These are phyloP conservation scores for Viridothelium virens DNA, from an alignment of 495 filamentous ascomycete genomes.

Conservation along the genomic window DNA sequence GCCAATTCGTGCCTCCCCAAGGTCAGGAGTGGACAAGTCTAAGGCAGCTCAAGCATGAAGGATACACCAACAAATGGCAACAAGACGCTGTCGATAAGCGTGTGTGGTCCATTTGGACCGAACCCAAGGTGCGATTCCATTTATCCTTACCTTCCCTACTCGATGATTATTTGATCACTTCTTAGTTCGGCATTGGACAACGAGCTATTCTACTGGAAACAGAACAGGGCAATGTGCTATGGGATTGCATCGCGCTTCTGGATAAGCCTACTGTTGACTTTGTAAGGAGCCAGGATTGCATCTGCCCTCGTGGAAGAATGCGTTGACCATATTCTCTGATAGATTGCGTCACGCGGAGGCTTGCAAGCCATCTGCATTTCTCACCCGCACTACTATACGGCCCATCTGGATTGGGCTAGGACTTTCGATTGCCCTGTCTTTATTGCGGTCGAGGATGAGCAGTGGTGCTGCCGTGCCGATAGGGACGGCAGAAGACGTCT, in stretches of 20 bases:
- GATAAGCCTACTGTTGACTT: slow-evolving; percentile 50
- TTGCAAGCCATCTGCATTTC: slow-evolving; percentile 67
- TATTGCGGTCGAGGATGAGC: slow-evolving; percentile 50
- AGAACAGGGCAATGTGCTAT: slow-evolving; percentile 57
- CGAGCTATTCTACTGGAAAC: slow-evolving; percentile 58
- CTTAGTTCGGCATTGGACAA: slow-evolving; percentile 59
- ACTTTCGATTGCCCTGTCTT: slow-evolving; percentile 59
- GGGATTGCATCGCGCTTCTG: slow-evolving; percentile 63
- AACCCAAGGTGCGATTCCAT: slow-evolving; percentile 42
- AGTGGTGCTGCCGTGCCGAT: slow-evolving; percentile 48
- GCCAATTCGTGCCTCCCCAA: slow-evolving; percentile 52
- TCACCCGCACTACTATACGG: slow-evolving; percentile 72
- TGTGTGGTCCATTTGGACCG: slow-evolving; percentile 48
- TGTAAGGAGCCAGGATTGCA: slow-evolving; percentile 14
- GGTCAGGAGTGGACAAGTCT: slow-evolving; percentile 30
- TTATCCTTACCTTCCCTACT: not conserved
- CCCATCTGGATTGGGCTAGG: slow-evolving; percentile 58
- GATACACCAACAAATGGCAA: slow-evolving; percentile 36
- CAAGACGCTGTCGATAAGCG: slow-evolving; percentile 34
- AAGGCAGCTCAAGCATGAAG: slow-evolving; percentile 1
- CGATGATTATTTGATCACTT: not conserved
- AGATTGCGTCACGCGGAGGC: slow-evolving; percentile 45
- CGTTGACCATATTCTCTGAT: not conserved
- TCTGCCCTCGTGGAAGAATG: not conserved
- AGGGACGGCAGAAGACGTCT: slow-evolving; percentile 35